Conservation (phyloP, 2,329 filamentous ascomycete genomes). For the Botrytis aclada region DNA sequence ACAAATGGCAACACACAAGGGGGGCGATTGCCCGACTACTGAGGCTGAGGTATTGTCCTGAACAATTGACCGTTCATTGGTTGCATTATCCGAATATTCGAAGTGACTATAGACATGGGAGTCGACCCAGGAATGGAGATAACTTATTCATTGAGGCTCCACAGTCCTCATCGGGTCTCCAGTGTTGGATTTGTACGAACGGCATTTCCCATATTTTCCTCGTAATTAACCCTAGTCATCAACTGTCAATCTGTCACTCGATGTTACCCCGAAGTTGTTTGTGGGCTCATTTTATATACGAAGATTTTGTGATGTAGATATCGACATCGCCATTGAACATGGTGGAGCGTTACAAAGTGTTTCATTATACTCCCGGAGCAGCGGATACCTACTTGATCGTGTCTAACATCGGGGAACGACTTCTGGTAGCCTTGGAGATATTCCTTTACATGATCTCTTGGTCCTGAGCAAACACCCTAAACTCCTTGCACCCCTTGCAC, state of each 20-base stretch:
- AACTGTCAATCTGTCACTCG: constrained; percentile 14
- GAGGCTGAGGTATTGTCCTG: neutral
- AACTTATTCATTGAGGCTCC: constrained; percentile 15
- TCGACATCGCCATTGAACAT: constrained; percentile 1
- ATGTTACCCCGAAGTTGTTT: neutral
- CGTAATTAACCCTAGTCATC: neutral
- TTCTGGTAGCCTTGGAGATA: neutral
- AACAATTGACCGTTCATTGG: neutral
- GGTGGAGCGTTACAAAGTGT: constrained; percentile 17
- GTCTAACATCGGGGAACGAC: constrained; percentile 18
- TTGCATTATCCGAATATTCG: neutral
- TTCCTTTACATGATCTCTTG: constrained; percentile 4
- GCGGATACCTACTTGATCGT: constrained; percentile 21
- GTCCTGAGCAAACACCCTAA: neutral
- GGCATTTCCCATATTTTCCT: neutral
- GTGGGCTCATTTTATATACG: constrained; percentile 1
- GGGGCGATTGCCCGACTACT: neutral
- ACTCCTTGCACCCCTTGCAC: neutral
- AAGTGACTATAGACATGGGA: constrained; percentile 5
- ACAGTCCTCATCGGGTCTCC: constrained; percentile 12
- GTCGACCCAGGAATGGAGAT: constrained; percentile 12
- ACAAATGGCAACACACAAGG: constrained; percentile 1
- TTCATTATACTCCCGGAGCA: constrained; percentile 19
- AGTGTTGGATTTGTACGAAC: neutral
- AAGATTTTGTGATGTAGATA: neutral